Evolutionary conservation across 139 green algal species (phyloP).

Genomic region (Coelastrella sp.): DNA sequence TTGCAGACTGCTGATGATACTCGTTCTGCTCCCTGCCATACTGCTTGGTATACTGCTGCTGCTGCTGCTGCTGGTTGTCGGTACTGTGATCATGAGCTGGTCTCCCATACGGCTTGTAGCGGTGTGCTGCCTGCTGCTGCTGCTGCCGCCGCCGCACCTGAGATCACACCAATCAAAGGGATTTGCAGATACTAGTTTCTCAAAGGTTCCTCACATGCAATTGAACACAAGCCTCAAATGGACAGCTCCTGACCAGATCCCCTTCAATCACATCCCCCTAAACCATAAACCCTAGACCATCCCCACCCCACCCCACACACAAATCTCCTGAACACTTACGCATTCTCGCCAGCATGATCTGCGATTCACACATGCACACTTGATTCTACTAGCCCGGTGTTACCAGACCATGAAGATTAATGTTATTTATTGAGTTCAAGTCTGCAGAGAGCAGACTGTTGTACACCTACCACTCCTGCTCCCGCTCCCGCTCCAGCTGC

Average conservation of each 20-base stretch:
- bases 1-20: not conserved
- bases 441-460: not conserved
- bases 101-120: not conserved
- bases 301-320: not conserved
- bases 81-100: not conserved
- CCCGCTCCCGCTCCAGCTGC: not conserved
- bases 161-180: not conserved
- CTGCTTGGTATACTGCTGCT: not conserved
- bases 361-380: no score
- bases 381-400: no score
- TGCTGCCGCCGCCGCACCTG: not conserved
- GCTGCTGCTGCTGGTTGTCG: not conserved
- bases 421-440: no score
- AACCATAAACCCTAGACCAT: no score
- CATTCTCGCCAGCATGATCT: no score
- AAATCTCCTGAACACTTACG: no score
- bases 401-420: no score
- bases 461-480: constrained; percentile 9
- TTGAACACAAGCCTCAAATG: not conserved
- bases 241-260: not conserved
- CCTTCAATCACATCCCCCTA: no score
- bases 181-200: not conserved
- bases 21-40: not conserved
- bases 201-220: not conserved
- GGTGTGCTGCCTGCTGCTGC: not conserved